Percentiles rank a stretch among this genome's conserved stretches.
Conservation (phyloP, 495 filamentous ascomycete genomes). For the Neurospora africana region DNA sequence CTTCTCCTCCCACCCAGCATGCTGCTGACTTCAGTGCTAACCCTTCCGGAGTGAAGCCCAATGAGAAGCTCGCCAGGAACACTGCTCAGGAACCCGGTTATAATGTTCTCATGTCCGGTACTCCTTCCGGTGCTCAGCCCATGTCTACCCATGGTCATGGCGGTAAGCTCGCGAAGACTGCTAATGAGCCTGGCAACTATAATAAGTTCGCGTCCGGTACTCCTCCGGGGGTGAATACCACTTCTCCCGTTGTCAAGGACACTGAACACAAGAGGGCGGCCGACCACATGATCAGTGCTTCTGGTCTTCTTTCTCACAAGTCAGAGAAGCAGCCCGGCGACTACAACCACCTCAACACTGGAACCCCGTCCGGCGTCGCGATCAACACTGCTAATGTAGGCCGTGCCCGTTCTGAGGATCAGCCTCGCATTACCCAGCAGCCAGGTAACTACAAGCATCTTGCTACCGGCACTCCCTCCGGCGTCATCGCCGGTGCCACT, state of each 20-base stretch:
- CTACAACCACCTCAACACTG: slow-evolving; percentile 22
- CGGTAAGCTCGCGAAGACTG: neutral
- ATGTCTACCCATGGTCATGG: neutral
- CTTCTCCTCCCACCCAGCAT: neutral
- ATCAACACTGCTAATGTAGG: neutral
- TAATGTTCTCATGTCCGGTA: neutral
- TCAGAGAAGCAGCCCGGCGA: slow-evolving; percentile 2
- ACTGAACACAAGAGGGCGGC: neutral
- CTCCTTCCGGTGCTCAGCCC: neutral
- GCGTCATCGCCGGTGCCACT: neutral
- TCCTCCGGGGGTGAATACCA: slow-evolving; percentile 12
- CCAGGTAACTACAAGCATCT: neutral
- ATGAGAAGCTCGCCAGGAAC: neutral
- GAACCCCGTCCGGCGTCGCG: slow-evolving; percentile 23
- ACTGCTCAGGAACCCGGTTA: neutral
- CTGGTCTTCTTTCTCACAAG: neutral
- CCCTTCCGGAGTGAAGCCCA: neutral
- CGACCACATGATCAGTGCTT: neutral
- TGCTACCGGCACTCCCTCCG: neutral
- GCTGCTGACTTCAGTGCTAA: neutral
- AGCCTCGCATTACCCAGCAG: neutral
- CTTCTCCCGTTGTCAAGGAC: neutral
- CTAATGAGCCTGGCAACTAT: slow-evolving; percentile 12
- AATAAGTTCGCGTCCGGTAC: slow-evolving; percentile 13
- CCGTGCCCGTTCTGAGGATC: neutral